Conservation (phyloP, 1,139 yeast species). For the Blastobotrys illinoisensis region DNA sequence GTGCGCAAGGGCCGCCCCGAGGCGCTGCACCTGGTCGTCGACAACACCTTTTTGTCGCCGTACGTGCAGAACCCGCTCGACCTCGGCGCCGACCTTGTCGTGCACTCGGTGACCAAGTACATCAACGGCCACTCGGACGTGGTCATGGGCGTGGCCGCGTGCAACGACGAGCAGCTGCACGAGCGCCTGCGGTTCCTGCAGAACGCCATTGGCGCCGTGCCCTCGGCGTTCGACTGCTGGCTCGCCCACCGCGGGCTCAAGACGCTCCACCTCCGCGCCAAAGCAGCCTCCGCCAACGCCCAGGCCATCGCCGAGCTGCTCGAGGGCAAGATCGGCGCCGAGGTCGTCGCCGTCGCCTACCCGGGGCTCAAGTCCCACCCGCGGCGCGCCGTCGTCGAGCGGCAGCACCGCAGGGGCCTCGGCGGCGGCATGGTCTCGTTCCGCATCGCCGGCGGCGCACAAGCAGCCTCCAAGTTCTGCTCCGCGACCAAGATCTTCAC, state of each 20-base stretch:
- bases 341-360: conserved; percentile 66
- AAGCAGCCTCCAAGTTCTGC: conserved; percentile 69
- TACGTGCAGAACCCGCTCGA: conserved; percentile 80
- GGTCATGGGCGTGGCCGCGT: conserved; percentile 78
- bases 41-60: conserved; percentile 92
- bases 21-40: conserved; percentile 65
- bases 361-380: conserved; percentile 72
- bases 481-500: conserved; percentile 72
- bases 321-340: conserved; percentile 37
- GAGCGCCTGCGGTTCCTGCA: conserved; percentile 70
- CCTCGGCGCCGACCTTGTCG: conserved; percentile 82
- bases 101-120: conserved; percentile 87
- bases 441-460: conserved; percentile 78
- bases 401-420: conserved; percentile 77
- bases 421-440: conserved; percentile 94
- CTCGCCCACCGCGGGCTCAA: conserved; percentile 89
- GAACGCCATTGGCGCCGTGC: conserved; percentile 84
- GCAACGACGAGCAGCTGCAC: conserved; percentile 57
- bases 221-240: conserved; percentile 90
- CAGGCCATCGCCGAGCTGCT: conserved; percentile 67
- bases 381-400: conserved; percentile 55
- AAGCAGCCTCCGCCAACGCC: conserved; percentile 64
- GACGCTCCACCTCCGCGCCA: conserved; percentile 76
- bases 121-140: conserved; percentile 92
- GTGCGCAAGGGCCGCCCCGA: conserved; percentile 43